These are phyloP conservation scores for Crucibulum laeve DNA, from an alignment of 768 basidiomycete genomes.

Conservation along the genomic window DNA sequence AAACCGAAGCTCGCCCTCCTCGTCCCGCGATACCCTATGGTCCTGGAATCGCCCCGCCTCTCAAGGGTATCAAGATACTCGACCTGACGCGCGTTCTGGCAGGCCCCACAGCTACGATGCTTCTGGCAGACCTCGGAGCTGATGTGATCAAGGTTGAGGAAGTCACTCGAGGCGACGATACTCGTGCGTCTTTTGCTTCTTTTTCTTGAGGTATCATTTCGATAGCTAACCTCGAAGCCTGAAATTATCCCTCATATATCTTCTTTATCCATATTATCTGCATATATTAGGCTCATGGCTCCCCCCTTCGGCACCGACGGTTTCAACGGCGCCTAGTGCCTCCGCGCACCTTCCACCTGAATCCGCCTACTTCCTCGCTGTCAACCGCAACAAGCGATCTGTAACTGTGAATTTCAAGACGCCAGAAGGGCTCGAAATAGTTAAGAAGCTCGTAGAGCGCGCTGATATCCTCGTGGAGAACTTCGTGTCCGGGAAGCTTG, in stretches of 20 bases:
- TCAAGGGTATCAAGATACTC: constrained; percentile 77
- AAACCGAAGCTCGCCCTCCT: neutral
- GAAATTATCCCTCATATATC: neutral
- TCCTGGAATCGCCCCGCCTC: constrained; percentile 68
- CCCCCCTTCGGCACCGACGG: constrained; percentile 54
- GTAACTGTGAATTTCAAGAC: constrained; percentile 87
- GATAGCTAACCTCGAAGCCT: neutral
- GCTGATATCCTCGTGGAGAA: constrained; percentile 92
- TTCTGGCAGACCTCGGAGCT: constrained; percentile 88
- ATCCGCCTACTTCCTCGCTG: constrained; percentile 88
- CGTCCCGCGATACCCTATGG: constrained; percentile 6
- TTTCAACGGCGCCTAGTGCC: constrained; percentile 43
- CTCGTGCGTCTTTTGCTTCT: constrained; percentile 43
- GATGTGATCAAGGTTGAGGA: constrained; percentile 94
- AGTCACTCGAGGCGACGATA: constrained; percentile 80
- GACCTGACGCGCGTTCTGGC: constrained; percentile 89
- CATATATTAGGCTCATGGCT: constrained; percentile 52
- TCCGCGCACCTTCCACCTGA: constrained; percentile 76
- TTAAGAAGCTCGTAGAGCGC: constrained; percentile 62
- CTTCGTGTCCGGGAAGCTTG: constrained; percentile 81
- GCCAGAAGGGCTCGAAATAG: constrained; percentile 69
- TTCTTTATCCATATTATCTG: constrained; percentile 1
- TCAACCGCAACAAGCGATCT: constrained; percentile 87
- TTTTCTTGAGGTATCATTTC: neutral
- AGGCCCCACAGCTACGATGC: constrained; percentile 91